Evolutionary conservation across 768 basidiomycete genomes (phyloP).

Genomic region (Xerocomus spinulosus): DNA sequence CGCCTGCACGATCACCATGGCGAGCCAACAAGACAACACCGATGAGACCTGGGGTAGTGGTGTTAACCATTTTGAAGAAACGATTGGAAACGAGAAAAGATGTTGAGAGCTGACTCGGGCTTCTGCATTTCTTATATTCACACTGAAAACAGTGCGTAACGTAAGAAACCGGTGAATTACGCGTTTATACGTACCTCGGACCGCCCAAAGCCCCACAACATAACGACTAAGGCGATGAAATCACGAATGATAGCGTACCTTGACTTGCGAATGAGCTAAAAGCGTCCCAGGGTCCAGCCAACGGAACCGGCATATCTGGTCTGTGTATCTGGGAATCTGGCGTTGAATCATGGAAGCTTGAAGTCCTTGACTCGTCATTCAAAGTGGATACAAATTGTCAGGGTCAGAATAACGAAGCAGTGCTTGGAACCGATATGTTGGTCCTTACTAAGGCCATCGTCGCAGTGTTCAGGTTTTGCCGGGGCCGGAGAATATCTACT

Average conservation of each 20-base stretch:
- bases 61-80: conserved; percentile 22
- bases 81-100: neutral
- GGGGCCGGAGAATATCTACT: too few relatives aligned
- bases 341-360: too few relatives aligned
- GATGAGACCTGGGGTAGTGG: conserved; percentile 38
- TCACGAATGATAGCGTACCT: neutral
- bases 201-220: neutral
- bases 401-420: too few relatives aligned
- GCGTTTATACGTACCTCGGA: neutral
- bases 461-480: too few relatives aligned
- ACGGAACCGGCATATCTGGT: too few relatives aligned
- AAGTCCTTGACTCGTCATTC: too few relatives aligned
- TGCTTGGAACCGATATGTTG: neutral
- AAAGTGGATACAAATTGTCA: too few relatives aligned
- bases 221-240: too few relatives aligned
- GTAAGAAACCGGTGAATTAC: neutral
- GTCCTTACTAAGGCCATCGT: neutral
- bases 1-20: conserved; percentile 63
- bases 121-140: conserved; percentile 4
- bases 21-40: conserved; percentile 73
- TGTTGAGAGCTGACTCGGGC: neutral
- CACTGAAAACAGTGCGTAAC: neutral
- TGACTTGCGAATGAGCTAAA: too few relatives aligned
- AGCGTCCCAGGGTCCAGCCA: too few relatives aligned
- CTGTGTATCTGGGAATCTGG: too few relatives aligned